phyloP scores from a whole-genome alignment of 345 rosid species.

The Linum tenue region DNA sequence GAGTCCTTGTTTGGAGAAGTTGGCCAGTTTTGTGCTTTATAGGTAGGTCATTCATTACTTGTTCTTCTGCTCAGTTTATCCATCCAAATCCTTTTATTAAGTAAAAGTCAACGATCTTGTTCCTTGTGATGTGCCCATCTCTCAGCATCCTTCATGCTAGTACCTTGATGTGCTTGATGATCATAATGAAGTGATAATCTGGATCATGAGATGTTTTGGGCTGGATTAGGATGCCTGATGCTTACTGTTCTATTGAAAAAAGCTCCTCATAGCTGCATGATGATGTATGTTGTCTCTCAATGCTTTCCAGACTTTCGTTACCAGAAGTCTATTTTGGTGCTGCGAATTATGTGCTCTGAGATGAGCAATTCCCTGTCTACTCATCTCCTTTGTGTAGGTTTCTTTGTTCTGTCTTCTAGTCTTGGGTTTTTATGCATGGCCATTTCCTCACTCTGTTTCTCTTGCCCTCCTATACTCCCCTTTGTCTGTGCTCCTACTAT shows the following conservation, averaged over 20 bases:
- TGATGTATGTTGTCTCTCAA: conserved; percentile 30
- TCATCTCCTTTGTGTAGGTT: conserved; percentile 29
- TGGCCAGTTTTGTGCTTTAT: background rate
- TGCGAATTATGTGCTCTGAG: conserved; percentile 40
- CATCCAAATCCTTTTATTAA: background rate
- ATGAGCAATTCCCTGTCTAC: conserved; percentile 38
- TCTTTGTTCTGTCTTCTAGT: conserved; percentile 13
- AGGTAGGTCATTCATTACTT: background rate
- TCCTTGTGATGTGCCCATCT: background rate
- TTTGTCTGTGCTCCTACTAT: background rate
- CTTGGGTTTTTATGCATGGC: conserved; percentile 4
- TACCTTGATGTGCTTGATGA: conserved; percentile 2
- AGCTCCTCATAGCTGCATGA: conserved; percentile 18
- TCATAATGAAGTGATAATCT: conserved; percentile 28
- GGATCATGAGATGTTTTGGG: conserved; percentile 16
- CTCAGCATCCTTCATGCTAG: background rate
- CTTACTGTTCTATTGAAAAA: conserved; percentile 14
- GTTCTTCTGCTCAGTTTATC: background rate
- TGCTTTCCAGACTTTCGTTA: conserved; percentile 40
- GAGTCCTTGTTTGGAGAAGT: background rate
- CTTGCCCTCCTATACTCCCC: background rate
- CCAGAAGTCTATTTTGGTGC: conserved; percentile 33
- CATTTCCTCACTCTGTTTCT: background rate
- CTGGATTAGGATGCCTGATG: conserved; percentile 17
- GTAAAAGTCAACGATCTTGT: background rate